Evolutionary conservation across 2,329 filamentous ascomycete species (phyloP), one percentile per base, ranked within the genome.

Genomic region (Apiospora koreana): DNA sequence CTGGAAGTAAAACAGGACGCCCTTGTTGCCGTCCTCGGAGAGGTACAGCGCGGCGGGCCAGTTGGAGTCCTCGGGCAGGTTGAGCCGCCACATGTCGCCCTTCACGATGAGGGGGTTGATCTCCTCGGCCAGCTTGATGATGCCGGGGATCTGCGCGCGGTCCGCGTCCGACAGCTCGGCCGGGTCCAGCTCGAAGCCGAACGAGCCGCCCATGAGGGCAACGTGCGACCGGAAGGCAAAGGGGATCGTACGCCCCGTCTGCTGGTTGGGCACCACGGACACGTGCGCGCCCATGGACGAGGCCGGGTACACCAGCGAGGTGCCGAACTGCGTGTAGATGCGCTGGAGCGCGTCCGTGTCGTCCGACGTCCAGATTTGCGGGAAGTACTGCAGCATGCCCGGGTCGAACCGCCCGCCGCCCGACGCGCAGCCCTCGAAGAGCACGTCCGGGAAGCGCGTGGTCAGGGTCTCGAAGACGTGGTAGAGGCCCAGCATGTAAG

Each of bases 141-240:
- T 80, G 0, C 75, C 81, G 0, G 89, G 89, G 0, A 92, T 83
- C 41, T 82, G 81, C 0, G 80, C 82, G 65, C 80, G 82, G n/a
- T 92, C 89, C 16, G 85, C 84, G 0, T 81, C 81, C 0, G 79
- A 78, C 7, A 90, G 83, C 9, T 86, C 81, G 0, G 79, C 80
- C 0, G 89, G 90, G 75, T 91, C 84, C 9, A 92, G 83, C 76
- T 92, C 89, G 14, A 92, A 84, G 0, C 90, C 90, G 73, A 92
- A 92, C 0, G 88, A 90, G 46, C 89, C 89, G 69, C 90, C 90
- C 89, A 91, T 91, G 82, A 91, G 88, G 7, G 90, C 90, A 0
- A 92, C 89, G 69, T 91, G 89, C 0, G 87, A 88, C 43, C 90
- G 88, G 81, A 92, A 91, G 1, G 79, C 77, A 16, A 92, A 83